Evolutionary conservation across 495 filamentous ascomycete species (phyloP).

Genomic region (Tuber indicum): DNA sequence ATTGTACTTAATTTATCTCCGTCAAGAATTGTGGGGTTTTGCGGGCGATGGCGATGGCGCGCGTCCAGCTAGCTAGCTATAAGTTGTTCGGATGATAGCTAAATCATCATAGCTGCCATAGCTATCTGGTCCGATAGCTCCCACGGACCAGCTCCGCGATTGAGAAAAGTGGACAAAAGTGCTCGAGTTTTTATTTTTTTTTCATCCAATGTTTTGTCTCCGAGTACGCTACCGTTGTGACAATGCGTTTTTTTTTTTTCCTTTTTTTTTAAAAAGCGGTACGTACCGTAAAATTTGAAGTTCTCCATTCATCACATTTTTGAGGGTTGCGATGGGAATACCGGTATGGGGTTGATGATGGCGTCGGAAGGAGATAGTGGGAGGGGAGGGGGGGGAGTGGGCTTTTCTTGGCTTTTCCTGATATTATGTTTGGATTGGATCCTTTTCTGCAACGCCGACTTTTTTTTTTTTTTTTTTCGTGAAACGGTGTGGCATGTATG

Average conservation of each 20-base stretch:
- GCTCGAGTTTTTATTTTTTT: not conserved
- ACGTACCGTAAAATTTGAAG: not conserved
- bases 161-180: not conserved
- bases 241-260: not conserved
- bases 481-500: conserved; percentile 1
- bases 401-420: too few species aligned
- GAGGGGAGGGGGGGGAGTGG: too few species aligned
- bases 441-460: not conserved
- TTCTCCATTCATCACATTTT: not conserved
- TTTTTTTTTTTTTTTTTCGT: not conserved
- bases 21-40: too few species aligned
- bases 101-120: too few species aligned
- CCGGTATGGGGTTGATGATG: too few species aligned
- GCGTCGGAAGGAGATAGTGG: too few species aligned
- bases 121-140: not conserved
- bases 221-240: not conserved
- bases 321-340: too few species aligned
- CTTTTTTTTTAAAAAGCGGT: not conserved
- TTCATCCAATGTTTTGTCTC: not conserved
- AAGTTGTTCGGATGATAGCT: too few species aligned
- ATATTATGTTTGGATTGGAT: too few species aligned
- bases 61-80: too few species aligned
- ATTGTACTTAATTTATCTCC: too few species aligned
- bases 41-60: too few species aligned
- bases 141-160: not conserved